phyloP scores from a whole-genome alignment of 164 flowering plant species.

The Echeveria elegans region DNA sequence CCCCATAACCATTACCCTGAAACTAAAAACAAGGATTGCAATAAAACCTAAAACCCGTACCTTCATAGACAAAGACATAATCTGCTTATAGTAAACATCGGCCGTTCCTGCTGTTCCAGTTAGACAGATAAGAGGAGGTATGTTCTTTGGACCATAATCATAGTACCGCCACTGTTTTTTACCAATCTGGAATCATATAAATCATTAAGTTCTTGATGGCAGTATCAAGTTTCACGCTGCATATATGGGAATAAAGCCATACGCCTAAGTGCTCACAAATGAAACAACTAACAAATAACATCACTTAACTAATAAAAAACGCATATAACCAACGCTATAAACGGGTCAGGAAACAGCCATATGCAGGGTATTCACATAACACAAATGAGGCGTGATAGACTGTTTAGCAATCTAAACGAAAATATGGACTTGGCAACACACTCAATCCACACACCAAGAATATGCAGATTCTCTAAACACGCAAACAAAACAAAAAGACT shows the following conservation, averaged over 20 bases:
- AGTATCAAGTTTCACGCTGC: neutral
- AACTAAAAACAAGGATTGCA: neutral
- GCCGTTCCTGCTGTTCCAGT: constrained; percentile 96
- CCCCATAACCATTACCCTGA: neutral
- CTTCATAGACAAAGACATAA: constrained; percentile 93
- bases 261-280: too few relatives aligned
- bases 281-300: neutral
- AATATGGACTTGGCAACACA: too few relatives aligned
- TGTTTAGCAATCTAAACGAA: too few relatives aligned
- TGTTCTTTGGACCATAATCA: constrained; percentile 94
- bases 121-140: constrained; percentile 90
- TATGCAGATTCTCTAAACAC: neutral
- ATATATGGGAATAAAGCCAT: neutral
- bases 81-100: constrained; percentile 93
- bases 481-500: neutral
- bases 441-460: neutral
- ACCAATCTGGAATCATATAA: constrained; percentile 53
- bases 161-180: constrained; percentile 93
- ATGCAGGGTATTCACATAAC: too few relatives aligned
- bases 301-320: neutral
- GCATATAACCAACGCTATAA: neutral
- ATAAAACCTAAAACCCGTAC: constrained; percentile 29
- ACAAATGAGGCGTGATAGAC: too few relatives aligned
- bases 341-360: too few relatives aligned
- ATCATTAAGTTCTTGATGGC: neutral